Conservation (phyloP, 192 early-diverging fungal species). For the Backusella macrospora region DNA sequence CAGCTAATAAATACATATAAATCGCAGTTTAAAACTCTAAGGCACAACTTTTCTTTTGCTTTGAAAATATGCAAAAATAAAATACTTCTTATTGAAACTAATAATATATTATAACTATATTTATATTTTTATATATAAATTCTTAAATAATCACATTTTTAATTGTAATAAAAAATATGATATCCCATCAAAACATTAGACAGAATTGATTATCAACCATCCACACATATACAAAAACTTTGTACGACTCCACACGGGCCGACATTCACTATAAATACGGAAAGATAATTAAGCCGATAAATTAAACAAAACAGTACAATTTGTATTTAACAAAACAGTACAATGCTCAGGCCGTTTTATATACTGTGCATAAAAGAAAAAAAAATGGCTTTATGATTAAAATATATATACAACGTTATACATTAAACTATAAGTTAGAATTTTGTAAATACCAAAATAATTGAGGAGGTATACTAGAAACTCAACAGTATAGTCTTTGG, state of each 20-base stretch:
- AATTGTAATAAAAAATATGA: not conserved
- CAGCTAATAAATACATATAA: not conserved
- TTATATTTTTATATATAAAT: not conserved
- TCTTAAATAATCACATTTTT: no score
- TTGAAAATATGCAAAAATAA: not conserved
- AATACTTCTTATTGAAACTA: not conserved
- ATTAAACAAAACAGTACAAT: not conserved
- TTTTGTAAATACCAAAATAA: no score
- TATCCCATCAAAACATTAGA: not conserved
- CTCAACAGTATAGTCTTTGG: no score
- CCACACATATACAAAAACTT: not conserved
- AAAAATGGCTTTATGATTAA: no score
- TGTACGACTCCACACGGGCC: conserved; percentile 2
- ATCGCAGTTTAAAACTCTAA: not conserved
- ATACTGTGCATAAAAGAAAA: no score
- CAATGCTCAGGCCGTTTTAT: not conserved
- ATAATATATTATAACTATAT: not conserved
- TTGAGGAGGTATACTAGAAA: no score
- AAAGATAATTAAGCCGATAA: not conserved
- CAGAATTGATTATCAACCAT: not conserved
- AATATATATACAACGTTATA: no score
- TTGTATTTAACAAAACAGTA: not conserved
- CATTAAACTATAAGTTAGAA: no score
- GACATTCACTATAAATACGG: not conserved
- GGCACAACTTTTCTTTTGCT: not conserved